These are phyloP conservation scores for Tetrahymena thermophila DNA, from an alignment of 73 alveolate species.

Conservation along the genomic window DNA sequence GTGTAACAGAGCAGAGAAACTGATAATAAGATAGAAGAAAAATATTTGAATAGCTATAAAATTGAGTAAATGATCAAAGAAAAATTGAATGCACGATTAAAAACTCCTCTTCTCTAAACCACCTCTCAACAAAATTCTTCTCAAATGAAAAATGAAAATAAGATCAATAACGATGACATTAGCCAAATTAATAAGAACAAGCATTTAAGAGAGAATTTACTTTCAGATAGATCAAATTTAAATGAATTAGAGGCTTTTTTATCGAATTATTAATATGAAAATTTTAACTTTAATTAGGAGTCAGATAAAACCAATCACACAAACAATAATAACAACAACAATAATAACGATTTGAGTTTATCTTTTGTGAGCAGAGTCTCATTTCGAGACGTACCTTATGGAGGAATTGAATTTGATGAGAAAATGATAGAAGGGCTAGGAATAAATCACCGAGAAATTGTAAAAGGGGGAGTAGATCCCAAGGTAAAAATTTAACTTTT, in stretches of 20 bases:
- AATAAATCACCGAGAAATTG: not conserved
- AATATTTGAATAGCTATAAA: not conserved
- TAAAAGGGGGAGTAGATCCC: not conserved
- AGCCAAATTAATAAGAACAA: not conserved
- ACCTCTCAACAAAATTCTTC: not conserved
- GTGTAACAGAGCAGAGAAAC: not conserved
- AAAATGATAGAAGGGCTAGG: not conserved
- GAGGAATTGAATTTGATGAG: not conserved
- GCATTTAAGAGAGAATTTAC: not conserved
- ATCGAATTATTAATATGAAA: not conserved
- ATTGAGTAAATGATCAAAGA: not conserved
- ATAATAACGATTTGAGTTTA: not conserved
- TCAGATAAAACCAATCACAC: not conserved
- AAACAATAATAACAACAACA: not conserved
- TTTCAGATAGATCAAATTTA: not conserved
- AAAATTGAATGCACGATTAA: not conserved
- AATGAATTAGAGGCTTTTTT: not conserved
- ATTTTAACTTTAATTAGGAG: not conserved
- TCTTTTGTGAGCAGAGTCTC: not conserved
- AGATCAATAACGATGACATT: not conserved
- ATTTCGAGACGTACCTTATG: not conserved
- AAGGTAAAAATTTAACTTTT: not conserved
- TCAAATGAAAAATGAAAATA: not conserved
- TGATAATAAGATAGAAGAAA: not conserved
- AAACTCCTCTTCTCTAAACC: not conserved